Evolutionary conservation across 176 grass and related monocot genomes (phyloP).

Genomic region (Urochloa ruziziensis): DNA sequence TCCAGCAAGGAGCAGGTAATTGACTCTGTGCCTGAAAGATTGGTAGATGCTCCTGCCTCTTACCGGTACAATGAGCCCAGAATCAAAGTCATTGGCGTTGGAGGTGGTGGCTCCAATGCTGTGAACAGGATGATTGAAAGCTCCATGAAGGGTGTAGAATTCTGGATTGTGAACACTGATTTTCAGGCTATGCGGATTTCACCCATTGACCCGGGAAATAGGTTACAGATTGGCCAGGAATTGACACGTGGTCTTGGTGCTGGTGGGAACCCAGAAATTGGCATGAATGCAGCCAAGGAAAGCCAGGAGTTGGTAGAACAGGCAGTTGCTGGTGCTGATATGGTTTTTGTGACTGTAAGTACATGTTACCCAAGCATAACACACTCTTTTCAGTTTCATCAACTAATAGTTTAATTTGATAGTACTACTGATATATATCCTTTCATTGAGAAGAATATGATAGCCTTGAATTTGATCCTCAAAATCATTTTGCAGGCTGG

Average conservation of each 20-base stretch:
- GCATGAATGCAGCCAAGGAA: slow-evolving; percentile 82
- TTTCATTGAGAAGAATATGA: background rate
- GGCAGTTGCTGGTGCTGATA: slow-evolving; percentile 66
- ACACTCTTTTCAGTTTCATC: background rate
- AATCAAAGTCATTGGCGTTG: slow-evolving; percentile 89
- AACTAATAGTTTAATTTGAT: background rate
- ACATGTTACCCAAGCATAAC: background rate
- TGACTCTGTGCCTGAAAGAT: slow-evolving; percentile 17
- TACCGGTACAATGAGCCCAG: slow-evolving; percentile 66
- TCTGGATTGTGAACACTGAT: slow-evolving; percentile 90
- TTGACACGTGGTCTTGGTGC: slow-evolving; percentile 83
- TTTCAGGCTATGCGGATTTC: slow-evolving; percentile 86
- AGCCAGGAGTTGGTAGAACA: slow-evolving; percentile 69
- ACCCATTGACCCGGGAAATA: slow-evolving; percentile 55
- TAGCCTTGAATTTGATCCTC: background rate
- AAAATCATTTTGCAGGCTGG: slow-evolving; percentile 55
- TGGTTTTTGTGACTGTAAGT: slow-evolving; percentile 82
- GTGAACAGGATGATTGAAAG: slow-evolving; percentile 90
- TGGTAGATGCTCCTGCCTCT: slow-evolving; percentile 5
- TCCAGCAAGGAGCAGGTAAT: slow-evolving; percentile 30
- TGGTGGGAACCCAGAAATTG: slow-evolving; percentile 81
- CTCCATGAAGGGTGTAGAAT: slow-evolving; percentile 79
- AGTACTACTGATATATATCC: background rate
- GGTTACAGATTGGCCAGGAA: slow-evolving; percentile 71
- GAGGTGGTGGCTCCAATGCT: slow-evolving; percentile 78